A percentile compares a stretch with the other conserved stretches of the same genome.
These are phyloP conservation scores for Globisporangium megalacanthum DNA, from an alignment of 352 stramenopile genomes.

Conservation along the genomic window DNA sequence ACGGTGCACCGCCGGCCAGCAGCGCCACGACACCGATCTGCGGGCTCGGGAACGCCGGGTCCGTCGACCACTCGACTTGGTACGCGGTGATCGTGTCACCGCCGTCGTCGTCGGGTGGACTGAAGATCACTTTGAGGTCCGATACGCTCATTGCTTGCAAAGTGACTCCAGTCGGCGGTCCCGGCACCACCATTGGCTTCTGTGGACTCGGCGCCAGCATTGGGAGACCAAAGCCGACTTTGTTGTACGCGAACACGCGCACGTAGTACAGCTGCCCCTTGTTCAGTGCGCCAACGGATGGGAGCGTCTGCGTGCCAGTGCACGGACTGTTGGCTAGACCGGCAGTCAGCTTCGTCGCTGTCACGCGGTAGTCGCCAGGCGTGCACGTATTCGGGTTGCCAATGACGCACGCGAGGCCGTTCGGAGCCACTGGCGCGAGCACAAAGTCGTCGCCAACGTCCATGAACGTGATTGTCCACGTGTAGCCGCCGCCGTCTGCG, in stretches of 20 bases:
- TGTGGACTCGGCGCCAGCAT: constrained; percentile 39
- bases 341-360: constrained; percentile 49
- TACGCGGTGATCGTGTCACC: constrained; percentile 89
- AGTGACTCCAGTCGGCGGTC: constrained; percentile 62
- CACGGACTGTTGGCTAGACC: constrained; percentile 76
- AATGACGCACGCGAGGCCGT: constrained; percentile 19
- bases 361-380: constrained; percentile 34
- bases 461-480: constrained; percentile 90
- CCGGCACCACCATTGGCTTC: constrained; percentile 79
- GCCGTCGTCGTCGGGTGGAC: constrained; percentile 73
- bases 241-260: constrained; percentile 94
- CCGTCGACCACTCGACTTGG: constrained; percentile 88
- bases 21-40: constrained; percentile 32
- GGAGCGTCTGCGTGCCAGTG: constrained; percentile 78
- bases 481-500: constrained; percentile 56
- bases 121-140: constrained; percentile 89
- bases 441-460: constrained; percentile 80
- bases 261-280: constrained; percentile 92
- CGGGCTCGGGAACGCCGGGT: constrained; percentile 59
- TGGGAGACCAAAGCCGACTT: constrained; percentile 87
- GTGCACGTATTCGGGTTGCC: constrained; percentile 15
- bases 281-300: constrained; percentile 53
- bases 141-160: constrained; percentile 71
- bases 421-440: constrained; percentile 25
- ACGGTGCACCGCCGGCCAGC: constrained; percentile 56